Evolutionary conservation across 139 green algal species (phyloP).

Genomic region (Pycnococcus provasolii): DNA sequence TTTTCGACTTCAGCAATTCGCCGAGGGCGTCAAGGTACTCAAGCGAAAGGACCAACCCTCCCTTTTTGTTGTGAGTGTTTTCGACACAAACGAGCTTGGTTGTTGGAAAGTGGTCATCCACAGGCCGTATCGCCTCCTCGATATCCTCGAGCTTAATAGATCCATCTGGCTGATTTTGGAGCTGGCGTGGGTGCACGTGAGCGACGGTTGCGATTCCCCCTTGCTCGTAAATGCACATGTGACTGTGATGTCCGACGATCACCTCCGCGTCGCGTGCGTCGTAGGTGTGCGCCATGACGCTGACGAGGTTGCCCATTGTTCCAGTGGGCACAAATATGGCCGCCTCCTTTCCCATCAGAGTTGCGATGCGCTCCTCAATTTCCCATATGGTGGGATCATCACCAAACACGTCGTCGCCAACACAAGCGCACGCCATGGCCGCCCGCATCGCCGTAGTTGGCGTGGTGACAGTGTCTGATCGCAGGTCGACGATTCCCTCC

Average conservation of each 20-base stretch:
- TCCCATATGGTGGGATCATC: conserved; percentile 56
- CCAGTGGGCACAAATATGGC: conserved; percentile 58
- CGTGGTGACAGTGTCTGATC: conserved; percentile 57
- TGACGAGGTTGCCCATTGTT: conserved; percentile 67
- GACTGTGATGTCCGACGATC: conserved; percentile 31
- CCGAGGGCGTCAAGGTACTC: conserved; percentile 37
- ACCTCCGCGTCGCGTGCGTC: conserved; percentile 30
- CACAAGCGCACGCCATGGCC: conserved; percentile 40
- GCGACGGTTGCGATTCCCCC: conserved; percentile 31
- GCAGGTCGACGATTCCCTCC: conserved; percentile 36
- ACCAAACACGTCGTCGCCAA: conserved; percentile 68
- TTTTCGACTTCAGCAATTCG: conserved; percentile 15
- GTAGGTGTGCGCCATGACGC: conserved; percentile 40
- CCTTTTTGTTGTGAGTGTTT: conserved; percentile 63
- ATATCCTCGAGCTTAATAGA: conserved; percentile 35
- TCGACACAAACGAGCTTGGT: conserved; percentile 52
- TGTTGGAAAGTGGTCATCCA: conserved; percentile 54
- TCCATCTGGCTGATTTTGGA: conserved; percentile 38
- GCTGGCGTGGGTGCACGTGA: conserved; percentile 29
- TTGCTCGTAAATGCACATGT: conserved; percentile 41
- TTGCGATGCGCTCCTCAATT: conserved; percentile 44
- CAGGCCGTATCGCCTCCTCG: conserved; percentile 24
- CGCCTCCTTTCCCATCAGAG: conserved; percentile 55
- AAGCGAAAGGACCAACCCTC: conserved; percentile 44
- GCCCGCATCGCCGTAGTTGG: conserved; percentile 49